A percentile compares a stretch with the other conserved stretches of the same genome.
Evolutionary conservation across 805 yeast species (phyloP).

Genomic region (Wickerhamiella occidentalis): DNA sequence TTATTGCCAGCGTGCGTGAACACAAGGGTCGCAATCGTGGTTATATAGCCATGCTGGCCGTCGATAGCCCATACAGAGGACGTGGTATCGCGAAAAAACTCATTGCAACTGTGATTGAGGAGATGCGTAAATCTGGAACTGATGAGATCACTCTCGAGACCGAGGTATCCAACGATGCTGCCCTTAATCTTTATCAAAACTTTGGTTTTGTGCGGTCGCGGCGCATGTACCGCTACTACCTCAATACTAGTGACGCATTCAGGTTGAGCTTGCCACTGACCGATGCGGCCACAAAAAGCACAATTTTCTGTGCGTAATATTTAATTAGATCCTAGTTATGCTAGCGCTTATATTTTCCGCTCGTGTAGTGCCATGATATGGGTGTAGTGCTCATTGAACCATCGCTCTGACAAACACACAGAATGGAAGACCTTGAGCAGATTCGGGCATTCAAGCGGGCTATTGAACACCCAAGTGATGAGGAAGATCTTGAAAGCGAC

Average conservation of each 20-base stretch:
- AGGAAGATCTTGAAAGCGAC: conserved; percentile 23
- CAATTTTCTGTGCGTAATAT: neutral
- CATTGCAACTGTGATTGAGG: conserved; percentile 47
- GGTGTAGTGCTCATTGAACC: too few relatives aligned
- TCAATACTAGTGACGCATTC: conserved; percentile 88
- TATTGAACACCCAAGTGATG: conserved; percentile 19
- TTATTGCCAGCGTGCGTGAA: conserved; percentile 67
- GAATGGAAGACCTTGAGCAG: conserved; percentile 3
- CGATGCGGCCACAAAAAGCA: conserved; percentile 35
- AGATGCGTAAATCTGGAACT: conserved; percentile 51
- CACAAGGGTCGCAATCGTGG: conserved; percentile 72
- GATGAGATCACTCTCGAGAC: conserved; percentile 94
- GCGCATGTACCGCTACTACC: conserved; percentile 72
- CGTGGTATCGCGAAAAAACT: conserved; percentile 69
- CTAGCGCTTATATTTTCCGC: too few relatives aligned
- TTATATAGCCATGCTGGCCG: conserved; percentile 93
- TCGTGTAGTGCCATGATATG: too few relatives aligned
- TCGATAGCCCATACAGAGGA: conserved; percentile 57
- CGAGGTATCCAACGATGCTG: conserved; percentile 67
- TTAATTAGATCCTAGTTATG: too few relatives aligned
- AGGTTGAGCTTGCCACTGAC: conserved; percentile 73
- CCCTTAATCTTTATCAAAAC: conserved; percentile 55
- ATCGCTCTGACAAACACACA: conserved; percentile 4
- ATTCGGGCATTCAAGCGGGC: conserved; percentile 26
- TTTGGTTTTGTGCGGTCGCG: conserved; percentile 66